phyloP scores from a whole-genome alignment of 352 stramenopile genomes.

The Chrysophaeum taylorii region DNA sequence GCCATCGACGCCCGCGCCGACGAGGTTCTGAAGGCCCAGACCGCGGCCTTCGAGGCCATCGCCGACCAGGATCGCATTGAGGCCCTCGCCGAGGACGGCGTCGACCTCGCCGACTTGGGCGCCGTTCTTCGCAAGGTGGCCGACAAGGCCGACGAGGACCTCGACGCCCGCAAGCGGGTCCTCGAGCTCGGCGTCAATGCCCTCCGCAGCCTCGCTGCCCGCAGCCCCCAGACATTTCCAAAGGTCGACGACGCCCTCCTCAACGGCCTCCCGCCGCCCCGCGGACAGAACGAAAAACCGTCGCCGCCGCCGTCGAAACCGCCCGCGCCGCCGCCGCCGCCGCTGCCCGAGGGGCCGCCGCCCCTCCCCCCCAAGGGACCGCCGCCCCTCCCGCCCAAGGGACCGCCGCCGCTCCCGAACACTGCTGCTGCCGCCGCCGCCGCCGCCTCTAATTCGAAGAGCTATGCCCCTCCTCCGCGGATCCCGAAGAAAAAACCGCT shows the following conservation, averaged over 20 bases:
- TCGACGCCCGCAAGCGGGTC: neutral
- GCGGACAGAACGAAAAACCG: neutral
- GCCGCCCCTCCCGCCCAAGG: too few relatives aligned
- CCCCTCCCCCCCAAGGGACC: too few relatives aligned
- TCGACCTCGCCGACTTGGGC: neutral
- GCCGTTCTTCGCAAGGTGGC: neutral
- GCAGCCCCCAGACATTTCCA: neutral
- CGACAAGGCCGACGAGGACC: neutral
- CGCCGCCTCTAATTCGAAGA: too few relatives aligned
- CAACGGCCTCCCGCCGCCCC: too few relatives aligned
- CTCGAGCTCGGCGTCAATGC: neutral
- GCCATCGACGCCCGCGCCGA: neutral
- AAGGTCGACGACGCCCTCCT: neutral
- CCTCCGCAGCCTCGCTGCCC: neutral
- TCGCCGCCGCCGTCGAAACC: neutral
- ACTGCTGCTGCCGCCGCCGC: too few relatives aligned
- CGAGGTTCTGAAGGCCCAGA: neutral
- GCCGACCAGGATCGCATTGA: neutral
- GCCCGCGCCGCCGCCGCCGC: too few relatives aligned
- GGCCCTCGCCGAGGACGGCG: neutral
- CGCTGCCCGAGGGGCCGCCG: too few relatives aligned
- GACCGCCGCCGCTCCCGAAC: too few relatives aligned
- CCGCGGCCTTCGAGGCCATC: neutral
- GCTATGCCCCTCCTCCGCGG: too few relatives aligned
- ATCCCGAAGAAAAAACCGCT: too few relatives aligned